Evolutionary conservation across 2,329 filamentous ascomycete genomes (phyloP).

Genomic region (Pseudopyricularia javanii): DNA sequence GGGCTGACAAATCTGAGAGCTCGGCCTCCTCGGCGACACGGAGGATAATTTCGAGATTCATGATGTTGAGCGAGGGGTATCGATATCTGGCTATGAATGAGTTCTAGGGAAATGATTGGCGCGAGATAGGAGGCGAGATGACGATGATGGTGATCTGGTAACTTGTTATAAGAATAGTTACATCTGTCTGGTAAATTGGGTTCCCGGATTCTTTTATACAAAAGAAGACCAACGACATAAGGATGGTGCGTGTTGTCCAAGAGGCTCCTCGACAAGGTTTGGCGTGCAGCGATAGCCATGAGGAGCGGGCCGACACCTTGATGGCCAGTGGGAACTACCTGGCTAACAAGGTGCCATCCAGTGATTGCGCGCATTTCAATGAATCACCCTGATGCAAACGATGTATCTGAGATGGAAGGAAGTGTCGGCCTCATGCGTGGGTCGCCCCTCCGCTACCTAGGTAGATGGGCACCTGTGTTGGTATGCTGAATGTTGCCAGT

Average conservation of each 20-base stretch:
- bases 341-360: background rate
- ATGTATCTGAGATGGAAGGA: background rate
- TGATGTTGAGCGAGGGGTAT: background rate
- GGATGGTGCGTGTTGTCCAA: too few species aligned
- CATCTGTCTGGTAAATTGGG: too few species aligned
- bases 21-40: background rate
- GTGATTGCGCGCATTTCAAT: background rate
- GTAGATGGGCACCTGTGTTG: too few species aligned
- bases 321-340: slow-evolving; percentile 1
- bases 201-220: background rate
- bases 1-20: background rate
- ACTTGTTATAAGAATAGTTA: too few species aligned
- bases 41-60: background rate
- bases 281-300: too few species aligned
- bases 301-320: slow-evolving; percentile 1
- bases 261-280: too few species aligned
- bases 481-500: background rate
- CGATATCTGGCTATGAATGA: background rate
- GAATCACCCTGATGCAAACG: background rate
- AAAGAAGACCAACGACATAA: too few species aligned
- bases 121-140: background rate
- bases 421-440: background rate
- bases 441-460: too few species aligned
- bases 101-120: background rate
- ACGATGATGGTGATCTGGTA: too few species aligned